phyloP scores from a whole-genome alignment of 2,329 filamentous ascomycete genomes.

The Lecanosticta acicola region DNA sequence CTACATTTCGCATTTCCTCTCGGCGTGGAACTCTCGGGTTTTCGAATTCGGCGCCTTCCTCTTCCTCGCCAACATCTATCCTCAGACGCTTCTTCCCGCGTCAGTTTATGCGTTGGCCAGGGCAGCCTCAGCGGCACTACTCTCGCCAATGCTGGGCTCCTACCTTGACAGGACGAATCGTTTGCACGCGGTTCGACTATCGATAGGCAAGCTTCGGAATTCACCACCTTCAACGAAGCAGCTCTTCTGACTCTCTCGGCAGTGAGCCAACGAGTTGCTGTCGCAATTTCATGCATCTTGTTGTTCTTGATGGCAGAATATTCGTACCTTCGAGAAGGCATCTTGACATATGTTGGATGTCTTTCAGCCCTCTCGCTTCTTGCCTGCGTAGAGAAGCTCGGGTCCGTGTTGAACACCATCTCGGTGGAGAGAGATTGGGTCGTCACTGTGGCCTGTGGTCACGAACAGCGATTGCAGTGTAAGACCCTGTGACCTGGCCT shows the following conservation, averaged over 20 bases:
- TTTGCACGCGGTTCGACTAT: constrained; percentile 35
- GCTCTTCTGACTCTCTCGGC: constrained; percentile 5
- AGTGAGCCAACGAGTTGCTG: constrained; percentile 27
- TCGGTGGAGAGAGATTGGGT: constrained; percentile 67
- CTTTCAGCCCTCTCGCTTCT: constrained; percentile 44
- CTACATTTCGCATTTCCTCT: constrained; percentile 45
- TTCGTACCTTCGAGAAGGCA: constrained; percentile 7
- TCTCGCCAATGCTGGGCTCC: constrained; percentile 55
- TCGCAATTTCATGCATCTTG: constrained; percentile 22
- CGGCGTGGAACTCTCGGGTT: constrained; percentile 45
- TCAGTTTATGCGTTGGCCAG: constrained; percentile 65
- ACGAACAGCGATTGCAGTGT: constrained; percentile 28
- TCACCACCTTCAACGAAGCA: background rate
- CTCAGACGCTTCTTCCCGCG: constrained; percentile 56
- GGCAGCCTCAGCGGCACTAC: constrained; percentile 51
- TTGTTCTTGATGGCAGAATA: constrained; percentile 14
- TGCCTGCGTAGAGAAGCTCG: constrained; percentile 64
- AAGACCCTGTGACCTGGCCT: background rate
- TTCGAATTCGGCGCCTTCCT: constrained; percentile 49
- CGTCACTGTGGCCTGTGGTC: constrained; percentile 45
- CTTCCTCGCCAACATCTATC: constrained; percentile 43
- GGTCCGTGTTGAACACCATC: constrained; percentile 59
- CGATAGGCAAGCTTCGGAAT: constrained; percentile 30
- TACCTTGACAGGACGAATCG: constrained; percentile 52
- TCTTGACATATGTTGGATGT: constrained; percentile 11